These are phyloP conservation scores for Claviceps cyperi DNA, from an alignment of 2,329 filamentous ascomycete genomes.

Conservation along the genomic window DNA sequence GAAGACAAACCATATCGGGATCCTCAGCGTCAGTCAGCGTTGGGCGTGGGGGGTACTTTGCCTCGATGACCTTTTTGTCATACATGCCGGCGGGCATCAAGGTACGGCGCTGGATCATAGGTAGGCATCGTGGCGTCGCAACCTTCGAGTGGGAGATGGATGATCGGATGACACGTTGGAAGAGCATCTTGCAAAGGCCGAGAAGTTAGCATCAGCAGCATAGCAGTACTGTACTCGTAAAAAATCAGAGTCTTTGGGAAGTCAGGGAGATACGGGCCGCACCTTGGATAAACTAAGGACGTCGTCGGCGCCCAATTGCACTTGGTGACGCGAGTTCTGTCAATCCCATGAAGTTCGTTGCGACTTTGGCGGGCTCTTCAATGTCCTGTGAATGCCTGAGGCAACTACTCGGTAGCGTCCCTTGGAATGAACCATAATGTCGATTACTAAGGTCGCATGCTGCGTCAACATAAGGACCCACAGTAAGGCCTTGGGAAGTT, in stretches of 20 bases:
- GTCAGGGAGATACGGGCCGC: neutral
- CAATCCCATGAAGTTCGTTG: neutral
- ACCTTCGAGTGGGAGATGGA: constrained; percentile 29
- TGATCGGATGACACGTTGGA: constrained; percentile 41
- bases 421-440: no score
- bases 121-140: constrained; percentile 32
- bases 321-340: constrained; percentile 8
- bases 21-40: constrained; percentile 44
- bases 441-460: neutral
- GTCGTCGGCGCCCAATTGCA: constrained; percentile 23
- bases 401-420: constrained; percentile 10
- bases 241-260: neutral
- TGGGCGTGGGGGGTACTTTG: constrained; percentile 36
- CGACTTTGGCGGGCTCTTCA: neutral
- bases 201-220: neutral
- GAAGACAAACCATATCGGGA: constrained; percentile 45
- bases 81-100: constrained; percentile 38
- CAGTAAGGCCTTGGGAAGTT: neutral
- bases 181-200: constrained; percentile 38
- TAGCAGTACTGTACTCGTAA: neutral
- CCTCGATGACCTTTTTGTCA: constrained; percentile 31
- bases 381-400: constrained; percentile 18
- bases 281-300: constrained; percentile 16
- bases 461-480: neutral
- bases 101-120: constrained; percentile 40